phyloP scores from a whole-genome alignment of 2,329 filamentous ascomycete genomes.

The Diaporthe sp. region DNA sequence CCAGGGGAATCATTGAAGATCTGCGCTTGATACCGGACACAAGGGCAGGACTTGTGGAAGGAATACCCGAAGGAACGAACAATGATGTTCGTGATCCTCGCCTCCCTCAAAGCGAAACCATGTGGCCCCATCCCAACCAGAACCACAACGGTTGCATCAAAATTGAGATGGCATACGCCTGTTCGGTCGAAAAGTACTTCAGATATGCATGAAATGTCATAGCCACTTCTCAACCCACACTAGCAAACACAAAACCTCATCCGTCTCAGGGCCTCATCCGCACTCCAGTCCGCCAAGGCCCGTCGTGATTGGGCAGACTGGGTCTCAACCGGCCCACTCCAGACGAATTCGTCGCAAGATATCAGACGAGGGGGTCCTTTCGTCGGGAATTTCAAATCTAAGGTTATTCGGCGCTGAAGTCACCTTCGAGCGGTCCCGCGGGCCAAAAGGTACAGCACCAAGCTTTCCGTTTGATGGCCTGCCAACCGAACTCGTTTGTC shows the following conservation, averaged over 20 bases:
- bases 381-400: slow-evolving; percentile 30
- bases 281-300: slow-evolving; percentile 57
- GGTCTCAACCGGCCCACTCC: not conserved
- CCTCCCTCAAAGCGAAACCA: not conserved
- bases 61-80: slow-evolving; percentile 1
- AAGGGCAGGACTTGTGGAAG: not conserved
- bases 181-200: slow-evolving; percentile 8
- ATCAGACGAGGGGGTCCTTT: slow-evolving; percentile 31
- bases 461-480: slow-evolving; percentile 28
- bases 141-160: slow-evolving; percentile 29
- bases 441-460: slow-evolving; percentile 6
- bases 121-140: slow-evolving; percentile 20
- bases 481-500: slow-evolving; percentile 27
- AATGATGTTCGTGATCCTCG: slow-evolving; percentile 26
- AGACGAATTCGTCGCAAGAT: slow-evolving; percentile 32
- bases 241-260: slow-evolving; percentile 39
- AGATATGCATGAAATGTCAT: slow-evolving; percentile 30
- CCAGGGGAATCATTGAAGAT: slow-evolving; percentile 1
- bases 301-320: slow-evolving; percentile 17
- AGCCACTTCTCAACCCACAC: slow-evolving; percentile 32
- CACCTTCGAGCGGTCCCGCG: not conserved
- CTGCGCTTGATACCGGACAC: not conserved
- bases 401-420: slow-evolving; percentile 28
- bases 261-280: slow-evolving; percentile 50
- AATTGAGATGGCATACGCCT: slow-evolving; percentile 34